phyloP scores from a whole-genome alignment of 2,329 filamentous ascomycete species.

The Fusarium longipes region DNA sequence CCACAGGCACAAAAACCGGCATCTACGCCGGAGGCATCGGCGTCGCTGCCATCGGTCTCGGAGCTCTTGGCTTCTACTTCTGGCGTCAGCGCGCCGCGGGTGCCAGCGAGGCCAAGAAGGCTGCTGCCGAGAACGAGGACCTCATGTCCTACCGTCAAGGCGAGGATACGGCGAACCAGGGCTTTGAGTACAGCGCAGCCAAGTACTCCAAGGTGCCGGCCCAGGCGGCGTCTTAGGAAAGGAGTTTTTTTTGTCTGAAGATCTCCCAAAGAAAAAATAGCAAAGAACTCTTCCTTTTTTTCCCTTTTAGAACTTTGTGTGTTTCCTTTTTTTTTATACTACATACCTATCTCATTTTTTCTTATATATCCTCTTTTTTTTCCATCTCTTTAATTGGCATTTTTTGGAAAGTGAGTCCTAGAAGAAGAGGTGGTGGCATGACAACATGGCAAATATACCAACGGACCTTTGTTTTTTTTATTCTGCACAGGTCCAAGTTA shows the following conservation, averaged over 20 bases:
- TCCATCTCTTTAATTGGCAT: constrained; percentile 24
- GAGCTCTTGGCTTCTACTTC: constrained; percentile 63
- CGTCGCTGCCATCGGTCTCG: constrained; percentile 57
- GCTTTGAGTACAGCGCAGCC: constrained; percentile 44
- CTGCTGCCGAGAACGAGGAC: constrained; percentile 62
- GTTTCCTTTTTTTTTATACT: background rate
- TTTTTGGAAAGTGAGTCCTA: constrained; percentile 12
- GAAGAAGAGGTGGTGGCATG: background rate
- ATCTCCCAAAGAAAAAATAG: background rate
- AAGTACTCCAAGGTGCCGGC: constrained; percentile 27
- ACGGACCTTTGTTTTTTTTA: background rate
- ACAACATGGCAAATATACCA: constrained; percentile 12
- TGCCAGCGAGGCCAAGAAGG: constrained; percentile 60
- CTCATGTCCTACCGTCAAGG: constrained; percentile 60
- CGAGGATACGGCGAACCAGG: constrained; percentile 42
- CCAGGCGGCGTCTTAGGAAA: constrained; percentile 22
- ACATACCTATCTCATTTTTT: background rate
- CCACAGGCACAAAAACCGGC: constrained; percentile 61
- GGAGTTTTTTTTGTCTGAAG: too few relatives aligned
- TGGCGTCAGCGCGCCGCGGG: constrained; percentile 66
- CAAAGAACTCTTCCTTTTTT: background rate
- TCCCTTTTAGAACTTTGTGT: background rate
- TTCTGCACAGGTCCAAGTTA: constrained; percentile 6
- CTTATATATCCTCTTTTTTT: constrained; percentile 9
- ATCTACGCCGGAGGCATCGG: constrained; percentile 62